Evolutionary conservation across 1,284 basidiomycete genomes (phyloP).

Genomic region (Melanopsichium pennsylvanicum): DNA sequence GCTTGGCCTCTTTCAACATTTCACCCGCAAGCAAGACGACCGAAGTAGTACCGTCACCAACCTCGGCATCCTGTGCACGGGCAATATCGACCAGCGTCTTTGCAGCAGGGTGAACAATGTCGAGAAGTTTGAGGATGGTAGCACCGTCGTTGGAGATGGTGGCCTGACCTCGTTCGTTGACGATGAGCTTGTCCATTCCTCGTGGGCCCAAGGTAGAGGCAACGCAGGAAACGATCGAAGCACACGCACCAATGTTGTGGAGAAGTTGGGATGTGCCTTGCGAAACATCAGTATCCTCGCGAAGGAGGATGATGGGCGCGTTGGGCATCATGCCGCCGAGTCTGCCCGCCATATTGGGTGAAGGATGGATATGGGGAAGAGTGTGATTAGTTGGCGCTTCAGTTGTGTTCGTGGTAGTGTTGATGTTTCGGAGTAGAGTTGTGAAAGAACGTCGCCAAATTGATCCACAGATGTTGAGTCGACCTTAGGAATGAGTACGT

Average conservation of each 20-base stretch:
- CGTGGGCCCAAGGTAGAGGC: constrained; percentile 95
- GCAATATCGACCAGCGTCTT: constrained; percentile 96
- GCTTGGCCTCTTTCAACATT: constrained; percentile 88
- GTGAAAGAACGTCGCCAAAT: not conserved
- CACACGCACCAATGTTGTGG: constrained; percentile 79
- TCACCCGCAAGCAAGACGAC: constrained; percentile 94
- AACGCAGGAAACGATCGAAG: constrained; percentile 61
- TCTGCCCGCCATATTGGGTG: constrained; percentile 37
- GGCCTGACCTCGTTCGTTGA: constrained; percentile 78
- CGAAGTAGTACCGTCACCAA: constrained; percentile 96
- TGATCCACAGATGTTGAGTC: too few species aligned
- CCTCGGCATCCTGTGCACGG: constrained; percentile 96
- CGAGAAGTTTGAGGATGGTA: constrained; percentile 93
- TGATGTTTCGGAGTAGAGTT: not conserved
- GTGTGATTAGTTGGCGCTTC: constrained; percentile 1
- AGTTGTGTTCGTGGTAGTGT: not conserved
- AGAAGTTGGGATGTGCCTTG: constrained; percentile 93
- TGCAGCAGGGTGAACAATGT: constrained; percentile 97
- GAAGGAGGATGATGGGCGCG: constrained; percentile 60
- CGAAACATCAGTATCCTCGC: constrained; percentile 90
- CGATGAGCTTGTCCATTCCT: constrained; percentile 95
- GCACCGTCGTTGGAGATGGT: constrained; percentile 98
- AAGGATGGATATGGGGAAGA: not conserved
- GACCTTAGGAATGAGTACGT: too few species aligned
- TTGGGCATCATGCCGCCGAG: constrained; percentile 57